phyloP scores from a whole-genome alignment of 306 rosid species.

The Medicago arabica region DNA sequence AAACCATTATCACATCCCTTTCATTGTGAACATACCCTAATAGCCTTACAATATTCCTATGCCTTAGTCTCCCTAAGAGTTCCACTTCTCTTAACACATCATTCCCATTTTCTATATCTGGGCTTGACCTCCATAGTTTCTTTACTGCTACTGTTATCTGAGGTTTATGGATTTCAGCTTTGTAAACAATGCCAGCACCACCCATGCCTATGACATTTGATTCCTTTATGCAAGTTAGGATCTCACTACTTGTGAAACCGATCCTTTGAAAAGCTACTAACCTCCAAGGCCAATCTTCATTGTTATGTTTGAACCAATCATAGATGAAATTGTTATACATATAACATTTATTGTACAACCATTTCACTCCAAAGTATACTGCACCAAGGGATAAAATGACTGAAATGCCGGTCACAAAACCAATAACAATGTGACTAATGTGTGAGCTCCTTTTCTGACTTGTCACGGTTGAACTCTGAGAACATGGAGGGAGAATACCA shows the following conservation, averaged over 20 bases:
- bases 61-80: slow-evolving; percentile 84
- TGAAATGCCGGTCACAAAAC: slow-evolving; percentile 63
- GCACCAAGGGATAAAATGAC: slow-evolving; percentile 58
- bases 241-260: slow-evolving; percentile 73
- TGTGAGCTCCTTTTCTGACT: slow-evolving; percentile 44
- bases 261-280: slow-evolving; percentile 89
- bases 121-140: slow-evolving; percentile 73
- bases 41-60: slow-evolving; percentile 80
- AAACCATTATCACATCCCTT: slow-evolving; percentile 73
- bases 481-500: slow-evolving; percentile 77
- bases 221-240: slow-evolving; percentile 70
- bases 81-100: slow-evolving; percentile 77
- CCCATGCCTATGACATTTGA: slow-evolving; percentile 87
- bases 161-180: slow-evolving; percentile 77
- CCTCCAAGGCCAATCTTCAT: slow-evolving; percentile 89
- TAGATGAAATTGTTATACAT: slow-evolving; percentile 59
- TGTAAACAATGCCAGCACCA: slow-evolving; percentile 83
- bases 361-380: slow-evolving; percentile 56
- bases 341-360: slow-evolving; percentile 62
- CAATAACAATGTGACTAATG: slow-evolving; percentile 52
- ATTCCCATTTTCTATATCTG: slow-evolving; percentile 65
- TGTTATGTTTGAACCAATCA: slow-evolving; percentile 61
- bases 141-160: slow-evolving; percentile 74
- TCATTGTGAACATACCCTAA: slow-evolving; percentile 88
- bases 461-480: slow-evolving; percentile 46